These are phyloP conservation scores for Gymnopilus dilepis DNA, from an alignment of 768 basidiomycete genomes.

Conservation along the genomic window DNA sequence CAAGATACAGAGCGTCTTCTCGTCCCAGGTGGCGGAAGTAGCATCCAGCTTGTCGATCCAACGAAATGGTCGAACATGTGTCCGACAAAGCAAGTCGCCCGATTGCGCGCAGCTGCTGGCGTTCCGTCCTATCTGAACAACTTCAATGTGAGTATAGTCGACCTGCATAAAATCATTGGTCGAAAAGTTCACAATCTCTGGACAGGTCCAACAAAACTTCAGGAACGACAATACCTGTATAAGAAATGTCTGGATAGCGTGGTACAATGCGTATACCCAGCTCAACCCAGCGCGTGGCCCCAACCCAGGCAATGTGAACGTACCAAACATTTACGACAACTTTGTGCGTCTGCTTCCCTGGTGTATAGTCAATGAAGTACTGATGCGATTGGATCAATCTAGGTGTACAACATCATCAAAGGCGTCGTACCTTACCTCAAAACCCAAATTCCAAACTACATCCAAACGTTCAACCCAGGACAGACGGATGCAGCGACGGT, in stretches of 20 bases:
- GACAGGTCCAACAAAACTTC: conserved; percentile 9
- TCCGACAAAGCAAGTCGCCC: conserved; percentile 13
- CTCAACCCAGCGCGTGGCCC: conserved; percentile 3
- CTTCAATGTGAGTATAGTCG: background rate
- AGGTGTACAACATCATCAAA: conserved; percentile 11
- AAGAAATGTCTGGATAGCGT: conserved; percentile 7
- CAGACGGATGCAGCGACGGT: background rate
- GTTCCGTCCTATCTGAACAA: conserved; percentile 9
- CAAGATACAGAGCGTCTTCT: conserved; percentile 4
- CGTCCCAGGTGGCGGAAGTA: background rate
- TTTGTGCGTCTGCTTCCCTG: background rate
- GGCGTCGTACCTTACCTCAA: conserved; percentile 10
- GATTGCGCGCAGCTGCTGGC: conserved; percentile 9
- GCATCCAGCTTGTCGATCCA: conserved; percentile 10
- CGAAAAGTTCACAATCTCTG: too few relatives aligned
- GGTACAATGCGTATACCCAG: conserved; percentile 8
- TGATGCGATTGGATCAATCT: background rate
- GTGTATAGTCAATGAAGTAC: background rate
- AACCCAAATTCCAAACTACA: conserved; percentile 3
- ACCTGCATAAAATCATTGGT: background rate
- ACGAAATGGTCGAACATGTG: conserved; percentile 11
- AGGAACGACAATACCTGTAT: conserved; percentile 10
- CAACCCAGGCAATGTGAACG: conserved; percentile 8
- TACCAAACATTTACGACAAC: conserved; percentile 10
- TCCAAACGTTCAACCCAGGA: conserved; percentile 7